Evolutionary conservation across 352 stramenopile genomes (phyloP), one percentile per base, ranked within the genome.

Genomic region (Aphanomyces astaci): DNA sequence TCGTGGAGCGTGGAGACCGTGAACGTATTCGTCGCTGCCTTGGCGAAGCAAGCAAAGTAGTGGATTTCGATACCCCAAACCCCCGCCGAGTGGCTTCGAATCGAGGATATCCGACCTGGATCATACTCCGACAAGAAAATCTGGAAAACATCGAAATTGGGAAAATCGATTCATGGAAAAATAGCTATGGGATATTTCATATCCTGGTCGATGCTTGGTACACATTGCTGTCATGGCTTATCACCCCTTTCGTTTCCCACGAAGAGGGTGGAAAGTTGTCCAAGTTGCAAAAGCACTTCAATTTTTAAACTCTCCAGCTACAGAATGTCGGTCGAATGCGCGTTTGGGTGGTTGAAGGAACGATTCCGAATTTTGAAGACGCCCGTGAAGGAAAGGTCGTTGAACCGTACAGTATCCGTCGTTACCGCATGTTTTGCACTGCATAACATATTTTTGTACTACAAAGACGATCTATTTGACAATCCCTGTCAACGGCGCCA

Each of bases 331-430:
- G 49, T 57, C 4, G 49, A 57, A 57, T 63, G 54, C 28, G 25
- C 52, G 0, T 62, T 62, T 62, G 52, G 52, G 5, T 15, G 52
- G 10, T 25, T 62, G 9, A 62, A 62, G 28, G 52, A 62, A 22
- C 19, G 52, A n/a, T 62, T 62, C 36, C 54, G 54, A 11, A 63
- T 63, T 48, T 19, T 63, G 19, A 63, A 63, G 31, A 49, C 54
- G 5, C 28, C 46, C 54, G 46, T 63, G 54, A 63, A 46, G 10
- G 54, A 63, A 24, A 30, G 22, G 27, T 43, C 54, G 11, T n/a
- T 62, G 0, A n/a, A 32, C 9, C 25, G 31, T 19, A 63, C 52
- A 31, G 52, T 62, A 11, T n/a, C 17, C 17, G 10, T 49, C 3
- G 33, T 63, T 24, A 63, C 31, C 22, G 25, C 54, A 19, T 63